Evolutionary conservation across 208 protist species (phyloP), one percentile per base, ranked within the genome.

Genomic region (Crithidia mellificae): DNA sequence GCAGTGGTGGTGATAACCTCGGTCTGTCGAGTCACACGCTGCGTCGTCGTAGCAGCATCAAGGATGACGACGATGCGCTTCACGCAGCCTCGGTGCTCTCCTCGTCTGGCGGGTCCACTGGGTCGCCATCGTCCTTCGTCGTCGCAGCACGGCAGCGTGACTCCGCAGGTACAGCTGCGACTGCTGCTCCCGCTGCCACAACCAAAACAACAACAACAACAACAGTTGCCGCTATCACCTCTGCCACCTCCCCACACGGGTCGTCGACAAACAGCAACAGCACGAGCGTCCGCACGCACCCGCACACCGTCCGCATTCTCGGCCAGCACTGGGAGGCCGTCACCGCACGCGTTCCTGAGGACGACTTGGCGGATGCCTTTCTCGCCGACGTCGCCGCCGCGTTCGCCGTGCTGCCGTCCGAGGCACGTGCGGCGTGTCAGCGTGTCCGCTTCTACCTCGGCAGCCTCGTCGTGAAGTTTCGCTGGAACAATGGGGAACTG

Each of bases 401-500:
- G 4, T 54, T 70, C 29, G 38, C 61, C 2, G 62, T 76, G 46
- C 49, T 76, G 56, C 70, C 70, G 11, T 70, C 62, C 9, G 63
- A 76, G 50, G 62, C 70, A 11, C 70, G 70, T 6, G 63, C 55
- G 24, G 24, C 70, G 29, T 76, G 70, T 22, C 62, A 76, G 55
- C 62, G 41, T 25, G 19, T 68, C 15, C 49, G 38, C 46, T 59
- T 76, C 46, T 70, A 59, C 22, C 43, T 32, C 17, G 63, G 55
- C 29, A 59, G 63, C 32, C 63, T 70, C 29, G 63, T 70, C 11
- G 63, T 70, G 39, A 41, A 54, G 47, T 76, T 76, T 19, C 20
- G 55, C 6, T 76, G 70, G 70, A 61, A 63, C 56, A 66, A 70
- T 34, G 55, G 39, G 50, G 70, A 76, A 49, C 49, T 70, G 38